Conservation (phyloP, 805 yeast genomes). For the Myxozyma geophila region DNA sequence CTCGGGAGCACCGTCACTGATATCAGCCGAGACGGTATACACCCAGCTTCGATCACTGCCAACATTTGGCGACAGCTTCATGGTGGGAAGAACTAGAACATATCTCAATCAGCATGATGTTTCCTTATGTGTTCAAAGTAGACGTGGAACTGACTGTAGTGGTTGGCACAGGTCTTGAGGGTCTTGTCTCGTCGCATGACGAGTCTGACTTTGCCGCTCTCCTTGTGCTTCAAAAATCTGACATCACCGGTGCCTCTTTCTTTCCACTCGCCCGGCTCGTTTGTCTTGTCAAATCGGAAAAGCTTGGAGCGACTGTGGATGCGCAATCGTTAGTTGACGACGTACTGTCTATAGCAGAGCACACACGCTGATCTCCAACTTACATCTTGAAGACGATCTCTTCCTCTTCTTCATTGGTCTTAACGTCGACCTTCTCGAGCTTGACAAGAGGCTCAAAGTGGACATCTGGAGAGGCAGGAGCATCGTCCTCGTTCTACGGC, state of each 20-base stretch:
- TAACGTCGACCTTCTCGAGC: constrained; percentile 93
- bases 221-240: constrained; percentile 89
- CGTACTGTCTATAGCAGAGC: not conserved
- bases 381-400: constrained; percentile 76
- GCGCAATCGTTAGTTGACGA: not conserved
- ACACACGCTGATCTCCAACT: not conserved
- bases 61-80: constrained; percentile 78
- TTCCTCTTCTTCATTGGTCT: constrained; percentile 92
- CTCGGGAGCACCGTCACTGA: constrained; percentile 94
- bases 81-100: constrained; percentile 36
- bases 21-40: constrained; percentile 89
- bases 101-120: not conserved
- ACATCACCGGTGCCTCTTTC: constrained; percentile 99
- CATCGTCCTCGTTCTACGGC: constrained; percentile 57
- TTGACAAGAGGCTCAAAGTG: constrained; percentile 96
- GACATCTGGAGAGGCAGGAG: constrained; percentile 75
- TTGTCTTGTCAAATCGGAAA: constrained; percentile 68
- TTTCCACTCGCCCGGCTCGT: constrained; percentile 91
- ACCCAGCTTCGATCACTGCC: constrained; percentile 99
- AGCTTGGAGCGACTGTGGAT: constrained; percentile 73
- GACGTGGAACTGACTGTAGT: constrained; percentile 58
- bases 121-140: not conserved
- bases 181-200: constrained; percentile 99
- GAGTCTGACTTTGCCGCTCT: constrained; percentile 79
- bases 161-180: constrained; percentile 97